Percentiles rank a stretch among this genome's conserved stretches.
Conservation (phyloP, 1,139 yeast genomes). For the Candida frijolesensis region DNA sequence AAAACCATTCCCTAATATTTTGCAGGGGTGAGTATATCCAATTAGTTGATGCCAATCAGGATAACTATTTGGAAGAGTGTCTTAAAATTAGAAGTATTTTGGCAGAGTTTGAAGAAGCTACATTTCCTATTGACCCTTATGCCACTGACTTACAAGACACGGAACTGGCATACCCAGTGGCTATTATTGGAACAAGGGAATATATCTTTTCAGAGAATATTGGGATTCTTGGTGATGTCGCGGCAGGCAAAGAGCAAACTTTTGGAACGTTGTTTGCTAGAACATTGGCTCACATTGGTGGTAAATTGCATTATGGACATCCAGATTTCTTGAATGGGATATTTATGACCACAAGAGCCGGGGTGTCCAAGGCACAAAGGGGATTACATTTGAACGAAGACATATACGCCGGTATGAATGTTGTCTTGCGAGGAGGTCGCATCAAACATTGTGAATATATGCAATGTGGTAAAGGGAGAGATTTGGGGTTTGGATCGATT, state of each 20-base stretch:
- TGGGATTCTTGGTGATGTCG: conserved; percentile 57
- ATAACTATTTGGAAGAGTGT: conserved; percentile 58
- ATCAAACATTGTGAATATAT: conserved; percentile 59
- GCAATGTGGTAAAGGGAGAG: conserved; percentile 62
- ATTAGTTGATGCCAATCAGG: conserved; percentile 58
- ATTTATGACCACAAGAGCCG: conserved; percentile 59
- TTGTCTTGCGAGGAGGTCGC: conserved; percentile 52
- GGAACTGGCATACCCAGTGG: conserved; percentile 44
- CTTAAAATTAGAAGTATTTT: conserved; percentile 53
- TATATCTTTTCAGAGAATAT: conserved; percentile 57
- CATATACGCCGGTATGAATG: conserved; percentile 60
- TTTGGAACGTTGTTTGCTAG: conserved; percentile 59
- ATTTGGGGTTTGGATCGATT: conserved; percentile 56
- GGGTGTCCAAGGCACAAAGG: conserved; percentile 57
- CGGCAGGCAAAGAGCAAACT: conserved; percentile 61
- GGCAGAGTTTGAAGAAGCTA: conserved; percentile 52
- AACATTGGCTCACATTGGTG: conserved; percentile 57
- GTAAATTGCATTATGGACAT: conserved; percentile 58
- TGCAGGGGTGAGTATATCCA: conserved; percentile 58
- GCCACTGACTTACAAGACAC: conserved; percentile 25
- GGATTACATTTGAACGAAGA: conserved; percentile 59
- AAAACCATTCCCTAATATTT: conserved; percentile 52
- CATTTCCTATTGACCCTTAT: conserved; percentile 36
- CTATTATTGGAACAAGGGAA: conserved; percentile 57
- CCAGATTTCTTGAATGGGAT: conserved; percentile 54